A percentile compares a stretch with the other conserved stretches of the same genome.
These are phyloP conservation scores for Cicer yamashitae DNA, from an alignment of 306 rosid genomes.

Conservation along the genomic window DNA sequence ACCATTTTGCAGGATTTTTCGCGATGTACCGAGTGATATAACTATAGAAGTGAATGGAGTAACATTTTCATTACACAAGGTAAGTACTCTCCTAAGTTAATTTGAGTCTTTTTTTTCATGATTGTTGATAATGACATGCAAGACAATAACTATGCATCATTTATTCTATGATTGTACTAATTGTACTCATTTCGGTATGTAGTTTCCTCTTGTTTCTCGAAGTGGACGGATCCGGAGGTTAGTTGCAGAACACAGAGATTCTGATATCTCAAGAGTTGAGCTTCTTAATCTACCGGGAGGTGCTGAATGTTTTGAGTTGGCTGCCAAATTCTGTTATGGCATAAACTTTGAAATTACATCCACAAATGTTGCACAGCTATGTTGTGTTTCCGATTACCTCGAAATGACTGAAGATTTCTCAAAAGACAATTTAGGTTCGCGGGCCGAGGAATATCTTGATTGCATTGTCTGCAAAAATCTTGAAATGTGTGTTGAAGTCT, in stretches of 20 bases:
- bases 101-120: conserved; percentile 29
- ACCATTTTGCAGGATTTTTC: conserved; percentile 80
- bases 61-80: conserved; percentile 88
- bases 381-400: conserved; percentile 84
- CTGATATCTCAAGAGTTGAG: conserved; percentile 91
- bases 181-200: conserved; percentile 45
- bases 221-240: conserved; percentile 89
- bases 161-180: conserved; percentile 33
- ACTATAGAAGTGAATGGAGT: conserved; percentile 83
- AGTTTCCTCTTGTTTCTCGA: conserved; percentile 98
- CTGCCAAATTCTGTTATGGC: conserved; percentile 96
- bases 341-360: conserved; percentile 94
- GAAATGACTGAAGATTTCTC: conserved; percentile 97
- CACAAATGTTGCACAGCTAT: conserved; percentile 84
- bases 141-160: background rate
- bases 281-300: conserved; percentile 94
- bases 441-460: conserved; percentile 83
- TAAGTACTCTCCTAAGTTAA: conserved; percentile 33
- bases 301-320: conserved; percentile 87
- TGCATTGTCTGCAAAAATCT: conserved; percentile 86
- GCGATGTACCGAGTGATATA: conserved; percentile 96
- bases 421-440: conserved; percentile 82
- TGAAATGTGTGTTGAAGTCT: conserved; percentile 91
- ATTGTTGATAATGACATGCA: conserved; percentile 14
- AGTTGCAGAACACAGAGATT: conserved; percentile 93